Base-by-base conservation (phyloP, 441 rosid species). In the Macaranga tanarius region DNA sequence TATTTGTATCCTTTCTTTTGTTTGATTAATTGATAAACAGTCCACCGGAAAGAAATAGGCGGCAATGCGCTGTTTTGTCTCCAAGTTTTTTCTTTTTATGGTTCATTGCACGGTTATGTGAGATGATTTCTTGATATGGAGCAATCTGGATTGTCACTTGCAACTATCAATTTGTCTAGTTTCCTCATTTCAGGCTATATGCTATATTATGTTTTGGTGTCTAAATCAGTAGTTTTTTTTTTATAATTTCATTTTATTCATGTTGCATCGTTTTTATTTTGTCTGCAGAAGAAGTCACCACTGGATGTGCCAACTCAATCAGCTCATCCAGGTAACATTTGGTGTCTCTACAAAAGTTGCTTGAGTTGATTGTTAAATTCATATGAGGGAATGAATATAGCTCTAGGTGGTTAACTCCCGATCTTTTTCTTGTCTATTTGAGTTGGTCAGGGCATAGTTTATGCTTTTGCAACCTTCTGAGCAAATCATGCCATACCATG, bases 241-340 rank as follows among this genome's bases (percentile, higher is more conserved):
- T 26, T 40, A 7, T 45, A 4, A 3, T 48, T 59, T 64, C 44
- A 6, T 45, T 34, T 11, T 16, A 23, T 7, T 62, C 10, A 19
- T 28, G 45, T 55, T 63, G 16, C 13, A 7, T 62, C 47, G 42
- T 50, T 17, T 15, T 28, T n/a, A n/a, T n/a, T 69, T 57, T 62
- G 20, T 66, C 3, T 85, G 87, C 88, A 92, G 99, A 95, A 95
- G 81, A 97, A 92, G 67, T 85, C 97, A 40, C 99, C 99, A 0
- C 22, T 82, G 4, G 97, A 97, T 47, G 42, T 78, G 31, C 85
- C 98, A 26, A 92, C 99, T 28, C 82, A 90, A 71, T 95, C 98
- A 77, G 99, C 99, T 40, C 99, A 95, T 84, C 99, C 99, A 76
- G 99, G 99, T 95, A 79, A 55, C 71, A 40, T 50, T 38, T n/a